Evolutionary conservation across 352 stramenopile species (phyloP).

Genomic region (Phytophthora meadii): DNA sequence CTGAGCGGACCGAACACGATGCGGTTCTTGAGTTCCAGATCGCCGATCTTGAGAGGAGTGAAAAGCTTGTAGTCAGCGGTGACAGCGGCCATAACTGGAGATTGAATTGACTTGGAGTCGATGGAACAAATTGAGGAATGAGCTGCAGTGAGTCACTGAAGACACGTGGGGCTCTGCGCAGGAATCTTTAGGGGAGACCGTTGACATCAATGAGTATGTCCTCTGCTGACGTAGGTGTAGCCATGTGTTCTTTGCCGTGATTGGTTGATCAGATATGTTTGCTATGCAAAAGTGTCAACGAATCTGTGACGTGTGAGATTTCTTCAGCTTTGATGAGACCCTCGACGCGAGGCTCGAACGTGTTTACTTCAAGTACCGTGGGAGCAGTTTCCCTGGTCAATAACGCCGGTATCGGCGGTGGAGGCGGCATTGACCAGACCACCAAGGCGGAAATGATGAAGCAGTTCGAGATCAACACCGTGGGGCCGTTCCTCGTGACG

Average conservation of each 20-base stretch:
- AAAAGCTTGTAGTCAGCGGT: slow-evolving; percentile 44
- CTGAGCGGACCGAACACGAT: slow-evolving; percentile 62
- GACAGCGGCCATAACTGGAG: slow-evolving; percentile 18
- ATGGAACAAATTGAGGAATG: slow-evolving; percentile 24
- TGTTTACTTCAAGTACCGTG: no score
- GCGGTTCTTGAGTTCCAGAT: slow-evolving; percentile 61
- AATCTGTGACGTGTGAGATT: slow-evolving; percentile 1
- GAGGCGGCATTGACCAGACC: slow-evolving; percentile 37
- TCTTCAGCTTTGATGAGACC: not conserved
- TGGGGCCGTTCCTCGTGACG: slow-evolving; percentile 61
- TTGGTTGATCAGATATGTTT: not conserved
- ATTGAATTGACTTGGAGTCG: not conserved
- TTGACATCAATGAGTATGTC: not conserved
- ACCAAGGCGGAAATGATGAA: slow-evolving; percentile 52
- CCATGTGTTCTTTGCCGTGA: not conserved
- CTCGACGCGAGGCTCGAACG: no score
- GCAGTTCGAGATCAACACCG: slow-evolving; percentile 63
- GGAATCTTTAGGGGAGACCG: no score
- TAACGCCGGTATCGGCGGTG: slow-evolving; percentile 57
- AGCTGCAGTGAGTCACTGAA: not conserved
- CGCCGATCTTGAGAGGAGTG: slow-evolving; percentile 43
- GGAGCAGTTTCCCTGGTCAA: no score
- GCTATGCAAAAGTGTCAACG: not conserved
- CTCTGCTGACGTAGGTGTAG: not conserved
- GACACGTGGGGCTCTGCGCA: not conserved